Evolutionary conservation across 2,329 filamentous ascomycete genomes (phyloP).

Genomic region (Chaetothyriales sp.): DNA sequence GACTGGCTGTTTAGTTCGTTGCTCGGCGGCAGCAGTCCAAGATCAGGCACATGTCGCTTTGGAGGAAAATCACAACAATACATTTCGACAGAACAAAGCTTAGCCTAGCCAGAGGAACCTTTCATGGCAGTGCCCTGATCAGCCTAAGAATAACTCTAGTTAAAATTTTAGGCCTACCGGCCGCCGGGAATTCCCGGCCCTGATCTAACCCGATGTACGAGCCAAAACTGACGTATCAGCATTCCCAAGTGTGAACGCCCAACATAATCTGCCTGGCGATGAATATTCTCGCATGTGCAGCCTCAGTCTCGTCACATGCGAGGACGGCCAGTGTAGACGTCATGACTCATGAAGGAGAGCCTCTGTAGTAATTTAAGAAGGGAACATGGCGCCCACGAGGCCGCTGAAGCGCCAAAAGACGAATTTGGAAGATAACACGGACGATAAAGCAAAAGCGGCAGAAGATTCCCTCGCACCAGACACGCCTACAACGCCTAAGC

Average conservation of each 20-base stretch:
- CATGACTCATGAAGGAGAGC: background rate
- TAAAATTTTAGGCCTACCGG: background rate
- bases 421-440: slow-evolving; percentile 8
- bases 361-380: background rate
- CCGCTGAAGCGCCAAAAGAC: slow-evolving; percentile 18
- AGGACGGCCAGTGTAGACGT: background rate
- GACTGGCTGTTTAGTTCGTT: background rate
- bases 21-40: background rate
- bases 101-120: background rate
- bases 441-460: slow-evolving; percentile 4
- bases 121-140: background rate
- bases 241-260: background rate
- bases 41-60: background rate
- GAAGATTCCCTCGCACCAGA: slow-evolving; percentile 10
- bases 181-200: background rate
- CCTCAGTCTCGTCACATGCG: background rate
- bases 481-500: slow-evolving; percentile 1
- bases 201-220: background rate
- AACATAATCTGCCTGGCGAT: slow-evolving; percentile 12
- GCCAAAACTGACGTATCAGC: background rate
- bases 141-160: background rate
- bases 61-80: background rate
- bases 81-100: background rate
- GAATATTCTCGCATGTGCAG: background rate
- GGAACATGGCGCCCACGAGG: slow-evolving; percentile 14